A percentile compares a stretch with the other conserved stretches of the same genome.
Evolutionary conservation across 345 rosid species (phyloP).

Genomic region (Populus deltoides): DNA sequence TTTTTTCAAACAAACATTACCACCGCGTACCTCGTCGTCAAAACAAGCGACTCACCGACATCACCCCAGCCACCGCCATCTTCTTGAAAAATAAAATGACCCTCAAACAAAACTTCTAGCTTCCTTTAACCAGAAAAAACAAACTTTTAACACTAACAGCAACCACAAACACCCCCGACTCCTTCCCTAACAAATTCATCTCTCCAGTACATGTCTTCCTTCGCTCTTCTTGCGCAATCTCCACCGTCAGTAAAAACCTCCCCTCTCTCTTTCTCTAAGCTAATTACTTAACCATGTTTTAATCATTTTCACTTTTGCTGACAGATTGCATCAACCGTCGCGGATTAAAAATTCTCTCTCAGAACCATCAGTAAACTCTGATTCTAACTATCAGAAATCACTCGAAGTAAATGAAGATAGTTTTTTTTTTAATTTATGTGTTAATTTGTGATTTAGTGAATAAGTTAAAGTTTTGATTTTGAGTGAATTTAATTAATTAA

Average conservation of each 20-base stretch:
- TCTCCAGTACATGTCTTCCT: slow-evolving; percentile 38
- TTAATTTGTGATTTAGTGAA: background rate
- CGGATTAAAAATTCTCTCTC: slow-evolving; percentile 66
- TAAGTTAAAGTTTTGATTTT: background rate
- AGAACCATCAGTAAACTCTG: slow-evolving; percentile 40
- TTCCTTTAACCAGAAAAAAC: slow-evolving; percentile 39
- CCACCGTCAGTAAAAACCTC: slow-evolving; percentile 32
- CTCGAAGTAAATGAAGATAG: slow-evolving; percentile 49
- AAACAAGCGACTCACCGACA: background rate
- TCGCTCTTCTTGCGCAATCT: slow-evolving; percentile 62
- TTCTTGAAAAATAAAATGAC: background rate
- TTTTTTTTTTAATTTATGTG: background rate
- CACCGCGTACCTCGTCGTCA: background rate
- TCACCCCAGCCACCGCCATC: background rate
- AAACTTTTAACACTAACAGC: slow-evolving; percentile 29
- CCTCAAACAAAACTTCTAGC: slow-evolving; percentile 26
- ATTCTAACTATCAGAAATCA: slow-evolving; percentile 45
- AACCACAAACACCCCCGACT: slow-evolving; percentile 13
- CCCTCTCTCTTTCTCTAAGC: background rate
- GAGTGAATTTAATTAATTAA: slow-evolving; percentile 10
- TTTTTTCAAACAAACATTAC: background rate
- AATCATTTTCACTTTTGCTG: background rate
- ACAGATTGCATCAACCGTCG: slow-evolving; percentile 58
- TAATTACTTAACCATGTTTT: background rate
- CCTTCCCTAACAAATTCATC: slow-evolving; percentile 23